A percentile compares a stretch with the other conserved stretches of the same genome.
Conservation (phyloP, 306 rosid genomes). For the Malus domestica region ASM211411v1 NC_041804.1:37600501-37601000, state of each 20-base stretch:
- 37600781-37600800: not conserved
- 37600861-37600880: not conserved
- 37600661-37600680: constrained; percentile 1
- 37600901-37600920: not conserved
- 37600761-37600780: constrained; percentile 43
- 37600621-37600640: constrained; percentile 8
- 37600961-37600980: not conserved
- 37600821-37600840: not conserved
- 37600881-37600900: not conserved
- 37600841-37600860: not conserved
- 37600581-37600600: constrained; percentile 25
- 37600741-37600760: constrained; percentile 54
- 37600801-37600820: not conserved
- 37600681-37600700: constrained; percentile 16
- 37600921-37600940: not conserved
- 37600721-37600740: not conserved
- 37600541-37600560: constrained; percentile 56
- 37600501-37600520: constrained; percentile 43
- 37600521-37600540: constrained; percentile 25
- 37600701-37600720: constrained; percentile 8
- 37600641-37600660: not conserved
- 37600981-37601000: not conserved
- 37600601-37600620: too few species aligned
- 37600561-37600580: constrained; percentile 44
- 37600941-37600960: not conserved